phyloP scores from a whole-genome alignment of 1,284 basidiomycete genomes.

The Cutaneotrichosporon sp. region DNA sequence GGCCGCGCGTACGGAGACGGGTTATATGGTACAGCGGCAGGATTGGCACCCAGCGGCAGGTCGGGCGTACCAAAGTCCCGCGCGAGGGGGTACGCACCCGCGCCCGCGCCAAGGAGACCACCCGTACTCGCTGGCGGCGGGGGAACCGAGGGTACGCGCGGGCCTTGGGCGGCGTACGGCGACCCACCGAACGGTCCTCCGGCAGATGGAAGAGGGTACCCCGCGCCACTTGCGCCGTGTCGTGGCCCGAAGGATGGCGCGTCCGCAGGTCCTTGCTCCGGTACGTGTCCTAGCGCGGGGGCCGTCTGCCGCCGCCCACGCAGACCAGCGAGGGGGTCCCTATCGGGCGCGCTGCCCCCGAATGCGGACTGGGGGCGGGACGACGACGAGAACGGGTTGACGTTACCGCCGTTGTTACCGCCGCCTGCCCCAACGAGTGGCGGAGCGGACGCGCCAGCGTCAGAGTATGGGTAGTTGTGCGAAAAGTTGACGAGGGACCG shows the following conservation, averaged over 20 bases:
- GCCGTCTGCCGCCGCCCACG: not conserved
- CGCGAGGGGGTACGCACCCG: conserved; percentile 1
- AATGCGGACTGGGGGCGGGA: conserved; percentile 11
- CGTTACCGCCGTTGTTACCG: no score
- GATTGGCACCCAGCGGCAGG: conserved; percentile 5
- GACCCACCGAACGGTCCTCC: not conserved
- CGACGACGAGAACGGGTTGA: not conserved
- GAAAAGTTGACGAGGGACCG: conserved; percentile 34
- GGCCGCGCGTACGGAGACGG: conserved; percentile 16
- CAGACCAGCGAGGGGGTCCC: conserved; percentile 5
- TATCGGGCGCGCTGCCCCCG: conserved; percentile 1
- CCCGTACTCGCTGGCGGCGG: not conserved
- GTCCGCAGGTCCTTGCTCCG: not conserved
- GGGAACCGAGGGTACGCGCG: conserved; percentile 4
- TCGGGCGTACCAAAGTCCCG: conserved; percentile 33
- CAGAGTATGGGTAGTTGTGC: conserved; percentile 6
- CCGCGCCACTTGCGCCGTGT: not conserved
- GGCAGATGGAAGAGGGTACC: not conserved
- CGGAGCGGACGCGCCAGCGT: not conserved
- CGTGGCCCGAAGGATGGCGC: not conserved
- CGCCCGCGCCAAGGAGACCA: no score
- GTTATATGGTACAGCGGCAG: conserved; percentile 11
- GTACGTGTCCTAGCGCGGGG: not conserved
- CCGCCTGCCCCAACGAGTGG: not conserved
- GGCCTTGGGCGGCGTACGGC: not conserved